These are phyloP conservation scores for Aspergillus asperescens DNA, from an alignment of 495 filamentous ascomycete genomes.

Conservation along the genomic window DNA sequence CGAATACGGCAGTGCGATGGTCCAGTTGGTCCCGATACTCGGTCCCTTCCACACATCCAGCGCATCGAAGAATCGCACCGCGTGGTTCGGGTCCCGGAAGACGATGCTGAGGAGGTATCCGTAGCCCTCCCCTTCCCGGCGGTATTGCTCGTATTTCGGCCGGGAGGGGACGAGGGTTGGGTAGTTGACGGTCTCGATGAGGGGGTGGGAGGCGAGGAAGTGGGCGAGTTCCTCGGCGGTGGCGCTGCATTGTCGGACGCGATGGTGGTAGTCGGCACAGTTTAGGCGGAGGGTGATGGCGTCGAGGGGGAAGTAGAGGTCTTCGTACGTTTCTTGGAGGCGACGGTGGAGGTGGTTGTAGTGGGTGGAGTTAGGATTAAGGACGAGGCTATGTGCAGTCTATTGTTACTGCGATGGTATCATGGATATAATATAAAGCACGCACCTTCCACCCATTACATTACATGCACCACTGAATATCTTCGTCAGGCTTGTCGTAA, in stretches of 20 bases:
- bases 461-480: not conserved
- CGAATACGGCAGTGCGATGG: not conserved
- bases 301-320: not conserved
- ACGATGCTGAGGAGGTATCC: not conserved
- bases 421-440: no score
- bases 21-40: not conserved
- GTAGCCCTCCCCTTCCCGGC: not conserved
- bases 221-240: not conserved
- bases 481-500: not conserved
- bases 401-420: no score
- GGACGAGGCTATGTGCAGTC: not conserved
- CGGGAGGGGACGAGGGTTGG: not conserved
- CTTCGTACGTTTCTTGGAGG: not conserved
- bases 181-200: not conserved
- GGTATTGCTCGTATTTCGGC: not conserved
- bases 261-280: not conserved
- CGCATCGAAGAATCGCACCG: not conserved
- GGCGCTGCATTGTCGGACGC: not conserved
- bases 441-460: constrained; percentile 5
- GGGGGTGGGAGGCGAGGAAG: not conserved
- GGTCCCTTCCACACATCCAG: not conserved
- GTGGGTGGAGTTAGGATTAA: not conserved
- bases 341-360: not conserved
- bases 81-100: not conserved
- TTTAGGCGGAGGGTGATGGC: not conserved